Evolutionary conservation across 331 rosid genomes (phyloP).

Genomic region (Saraca asoca): DNA sequence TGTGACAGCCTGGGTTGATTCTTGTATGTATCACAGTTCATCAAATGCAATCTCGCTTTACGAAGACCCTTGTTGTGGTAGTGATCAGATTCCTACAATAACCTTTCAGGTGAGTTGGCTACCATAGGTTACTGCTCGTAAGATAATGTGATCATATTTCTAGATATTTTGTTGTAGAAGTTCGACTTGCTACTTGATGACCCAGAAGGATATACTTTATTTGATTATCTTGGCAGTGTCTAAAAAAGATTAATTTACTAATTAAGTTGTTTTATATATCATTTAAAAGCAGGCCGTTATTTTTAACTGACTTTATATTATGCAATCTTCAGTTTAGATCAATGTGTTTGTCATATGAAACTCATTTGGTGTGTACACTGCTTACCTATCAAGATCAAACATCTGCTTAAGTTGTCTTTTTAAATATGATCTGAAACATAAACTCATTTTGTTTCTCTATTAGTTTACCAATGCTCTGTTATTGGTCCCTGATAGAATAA

Average conservation of each 20-base stretch:
- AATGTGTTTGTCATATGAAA: not conserved
- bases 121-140: not conserved
- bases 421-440: conserved; percentile 5
- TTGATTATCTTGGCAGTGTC: conserved; percentile 3
- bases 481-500: not conserved
- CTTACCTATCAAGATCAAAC: conserved; percentile 10
- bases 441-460: not conserved
- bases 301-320: no score
- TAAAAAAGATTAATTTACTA: not conserved
- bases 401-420: not conserved
- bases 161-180: not conserved
- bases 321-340: no score
- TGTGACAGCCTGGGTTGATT: conserved; percentile 64
- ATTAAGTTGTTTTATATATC: no score
- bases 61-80: conserved; percentile 70
- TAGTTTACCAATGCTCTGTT: not conserved
- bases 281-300: no score
- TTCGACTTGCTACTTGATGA: conserved; percentile 11
- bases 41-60: conserved; percentile 61
- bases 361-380: conserved; percentile 2
- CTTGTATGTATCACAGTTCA: conserved; percentile 72
- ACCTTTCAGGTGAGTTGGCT: conserved; percentile 71
- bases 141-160: conserved; percentile 3
- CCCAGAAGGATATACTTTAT: conserved; percentile 6
- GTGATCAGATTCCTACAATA: conserved; percentile 72